These are phyloP conservation scores for Parietaria judaica DNA, from an alignment of 306 rosid species.

Conservation along the genomic window DNA sequence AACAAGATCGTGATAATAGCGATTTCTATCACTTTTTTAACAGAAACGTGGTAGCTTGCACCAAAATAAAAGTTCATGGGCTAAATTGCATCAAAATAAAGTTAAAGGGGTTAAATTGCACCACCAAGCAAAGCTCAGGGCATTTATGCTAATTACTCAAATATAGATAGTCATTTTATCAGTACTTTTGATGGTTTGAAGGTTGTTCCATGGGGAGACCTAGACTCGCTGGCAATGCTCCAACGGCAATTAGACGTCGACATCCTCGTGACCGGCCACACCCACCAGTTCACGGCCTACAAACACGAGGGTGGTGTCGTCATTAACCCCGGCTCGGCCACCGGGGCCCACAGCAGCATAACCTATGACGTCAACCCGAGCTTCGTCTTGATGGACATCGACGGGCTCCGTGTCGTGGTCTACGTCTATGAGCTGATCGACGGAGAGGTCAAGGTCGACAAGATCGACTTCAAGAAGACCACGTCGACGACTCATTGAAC, in stretches of 20 bases:
- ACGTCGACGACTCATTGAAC: constrained; percentile 57
- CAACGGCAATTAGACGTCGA: constrained; percentile 99
- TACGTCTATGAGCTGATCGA: constrained; percentile 92
- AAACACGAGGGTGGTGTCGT: constrained; percentile 97
- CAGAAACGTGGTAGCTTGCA: no score
- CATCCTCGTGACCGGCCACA: constrained; percentile 95
- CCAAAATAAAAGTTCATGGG: no score
- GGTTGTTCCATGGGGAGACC: constrained; percentile 99
- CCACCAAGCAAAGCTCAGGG: no score
- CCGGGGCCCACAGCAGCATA: constrained; percentile 91
- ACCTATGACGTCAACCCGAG: constrained; percentile 96
- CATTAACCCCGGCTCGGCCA: constrained; percentile 96
- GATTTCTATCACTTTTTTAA: no score
- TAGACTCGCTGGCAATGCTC: constrained; percentile 96
- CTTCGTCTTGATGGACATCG: constrained; percentile 97
- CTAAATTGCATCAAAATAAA: no score
- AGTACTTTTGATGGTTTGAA: constrained; percentile 27
- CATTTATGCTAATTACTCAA: no score
- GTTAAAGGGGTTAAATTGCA: no score
- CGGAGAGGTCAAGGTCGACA: constrained; percentile 99
- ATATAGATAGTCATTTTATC: background rate
- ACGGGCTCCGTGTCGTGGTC: constrained; percentile 93
- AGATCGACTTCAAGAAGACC: constrained; percentile 97
- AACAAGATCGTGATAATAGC: no score
- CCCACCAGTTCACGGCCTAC: constrained; percentile 95